Percentiles rank a stretch among this genome's conserved stretches.
Evolutionary conservation across 1,139 yeast species (phyloP).

Genomic region (Nematodospora anomalae): DNA sequence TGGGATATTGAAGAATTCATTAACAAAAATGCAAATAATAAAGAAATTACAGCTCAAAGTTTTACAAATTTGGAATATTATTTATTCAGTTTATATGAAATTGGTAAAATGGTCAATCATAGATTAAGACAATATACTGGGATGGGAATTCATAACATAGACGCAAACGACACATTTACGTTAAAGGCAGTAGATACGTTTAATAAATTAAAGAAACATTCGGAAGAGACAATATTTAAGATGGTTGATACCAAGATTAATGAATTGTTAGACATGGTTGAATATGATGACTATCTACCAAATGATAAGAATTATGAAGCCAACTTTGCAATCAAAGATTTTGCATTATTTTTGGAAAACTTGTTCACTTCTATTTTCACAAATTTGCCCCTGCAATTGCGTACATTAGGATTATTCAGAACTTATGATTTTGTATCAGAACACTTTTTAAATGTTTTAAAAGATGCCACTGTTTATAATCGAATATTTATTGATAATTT

Average conservation of each 20-base stretch:
- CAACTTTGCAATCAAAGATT: constrained; percentile 73
- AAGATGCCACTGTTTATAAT: constrained; percentile 45
- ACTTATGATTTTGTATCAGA: constrained; percentile 85
- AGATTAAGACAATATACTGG: constrained; percentile 55
- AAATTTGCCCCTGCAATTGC: constrained; percentile 74
- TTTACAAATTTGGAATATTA: constrained; percentile 86
- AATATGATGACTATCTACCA: constrained; percentile 75
- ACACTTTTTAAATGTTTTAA: constrained; percentile 61
- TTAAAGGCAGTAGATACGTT: constrained; percentile 51
- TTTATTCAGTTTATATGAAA: constrained; percentile 57
- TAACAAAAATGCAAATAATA: constrained; percentile 59
- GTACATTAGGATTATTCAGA: constrained; percentile 77
- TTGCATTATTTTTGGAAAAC: constrained; percentile 84
- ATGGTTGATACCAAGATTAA: constrained; percentile 78
- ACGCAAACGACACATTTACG: constrained; percentile 40
- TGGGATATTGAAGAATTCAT: constrained; percentile 65
- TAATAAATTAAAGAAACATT: constrained; percentile 61
- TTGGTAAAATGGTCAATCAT: constrained; percentile 47
- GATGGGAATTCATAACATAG: constrained; percentile 44
- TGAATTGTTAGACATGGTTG: constrained; percentile 81
- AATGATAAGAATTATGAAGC: constrained; percentile 55
- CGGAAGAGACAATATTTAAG: constrained; percentile 79
- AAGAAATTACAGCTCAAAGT: constrained; percentile 90
- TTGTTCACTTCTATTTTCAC: constrained; percentile 86
- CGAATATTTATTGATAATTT: constrained; percentile 43